Evolutionary conservation across 306 rosid species (phyloP), one percentile per base, ranked within the genome.

Genomic region (Malus asiatica): DNA sequence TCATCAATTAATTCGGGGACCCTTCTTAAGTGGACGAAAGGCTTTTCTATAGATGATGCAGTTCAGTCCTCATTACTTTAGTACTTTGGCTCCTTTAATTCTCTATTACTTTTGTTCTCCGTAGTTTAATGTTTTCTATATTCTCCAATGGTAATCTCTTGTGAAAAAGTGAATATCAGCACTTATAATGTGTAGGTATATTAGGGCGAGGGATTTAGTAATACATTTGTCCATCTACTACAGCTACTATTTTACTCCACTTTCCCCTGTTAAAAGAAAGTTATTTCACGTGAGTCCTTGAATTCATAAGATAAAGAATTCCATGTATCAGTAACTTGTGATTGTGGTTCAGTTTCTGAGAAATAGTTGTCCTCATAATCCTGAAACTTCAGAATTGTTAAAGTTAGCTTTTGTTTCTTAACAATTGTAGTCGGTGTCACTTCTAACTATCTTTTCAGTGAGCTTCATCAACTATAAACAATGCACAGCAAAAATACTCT

Each of bases 21-120:
- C 68, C 89, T 96, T 51, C 87, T 96, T 65, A 96, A 84, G 86
- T 33, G 99, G 99, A 90, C 98, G 19, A 96, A 96, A 78, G 99
- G 99, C 74, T 96, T 96, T 89, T 82, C 73, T 76, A 88, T 96
- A 52, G 96, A 93, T 65, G 97, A 93, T 78, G 80, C 86, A 83
- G 98, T 96, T 76, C 70, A 86, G 60, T 89, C 78, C 79, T 80
- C 65, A 38, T 76, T 66, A 52, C 87, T 76, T 83, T 60, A 38
- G 74, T 66, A 59, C 87, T 76, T 83, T 60, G 71, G 44, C 76
- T 87, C 60, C 40, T 25, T 73, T 79, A 45, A 46, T 69, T 82
- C 68, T 68, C 53, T 74, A 48, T 30, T 72, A 33, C 70, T 42
- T 58, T 11, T 46, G 23, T 22, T 18, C 25, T 72, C 45, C 51